Evolutionary conservation across 768 basidiomycete genomes (phyloP).

Genomic region (Rhizopogon sp.): DNA sequence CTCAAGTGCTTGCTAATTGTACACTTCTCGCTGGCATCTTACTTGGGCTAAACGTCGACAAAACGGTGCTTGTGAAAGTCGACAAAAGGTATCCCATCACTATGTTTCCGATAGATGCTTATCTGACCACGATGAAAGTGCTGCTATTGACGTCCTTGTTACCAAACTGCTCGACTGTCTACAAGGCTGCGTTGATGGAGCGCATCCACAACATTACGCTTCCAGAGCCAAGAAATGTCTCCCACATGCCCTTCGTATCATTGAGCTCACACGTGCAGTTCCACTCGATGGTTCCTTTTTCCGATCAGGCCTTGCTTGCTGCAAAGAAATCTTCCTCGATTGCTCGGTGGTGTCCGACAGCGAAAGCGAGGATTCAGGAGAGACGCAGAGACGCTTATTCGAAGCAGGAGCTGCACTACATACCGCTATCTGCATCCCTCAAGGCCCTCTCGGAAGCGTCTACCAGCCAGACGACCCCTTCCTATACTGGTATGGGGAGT

Average conservation of each 20-base stretch:
- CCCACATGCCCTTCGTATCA: neutral
- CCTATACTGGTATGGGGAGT: conserved; percentile 1
- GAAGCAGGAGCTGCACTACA: conserved; percentile 1
- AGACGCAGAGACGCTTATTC: neutral
- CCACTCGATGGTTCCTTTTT: neutral
- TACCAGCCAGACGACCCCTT: neutral
- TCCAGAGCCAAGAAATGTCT: conserved; percentile 1
- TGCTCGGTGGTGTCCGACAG: neutral
- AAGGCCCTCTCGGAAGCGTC: neutral
- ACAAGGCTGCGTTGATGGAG: neutral
- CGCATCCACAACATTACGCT: neutral
- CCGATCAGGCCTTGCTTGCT: neutral
- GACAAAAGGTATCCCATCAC: conserved; percentile 5
- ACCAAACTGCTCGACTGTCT: neutral
- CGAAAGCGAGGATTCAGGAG: neutral
- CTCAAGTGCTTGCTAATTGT: conserved; percentile 7
- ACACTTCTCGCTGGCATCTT: conserved; percentile 5
- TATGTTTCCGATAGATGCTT: neutral
- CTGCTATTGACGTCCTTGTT: neutral
- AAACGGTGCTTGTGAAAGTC: conserved; percentile 3
- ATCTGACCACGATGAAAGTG: neutral
- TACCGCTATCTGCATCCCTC: neutral
- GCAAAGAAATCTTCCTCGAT: neutral
- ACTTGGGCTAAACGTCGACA: conserved; percentile 3
- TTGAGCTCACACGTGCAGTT: neutral